These are phyloP conservation scores for Melampsora occidentalis DNA, from an alignment of 1,284 basidiomycete species.

Conservation along the genomic window DNA sequence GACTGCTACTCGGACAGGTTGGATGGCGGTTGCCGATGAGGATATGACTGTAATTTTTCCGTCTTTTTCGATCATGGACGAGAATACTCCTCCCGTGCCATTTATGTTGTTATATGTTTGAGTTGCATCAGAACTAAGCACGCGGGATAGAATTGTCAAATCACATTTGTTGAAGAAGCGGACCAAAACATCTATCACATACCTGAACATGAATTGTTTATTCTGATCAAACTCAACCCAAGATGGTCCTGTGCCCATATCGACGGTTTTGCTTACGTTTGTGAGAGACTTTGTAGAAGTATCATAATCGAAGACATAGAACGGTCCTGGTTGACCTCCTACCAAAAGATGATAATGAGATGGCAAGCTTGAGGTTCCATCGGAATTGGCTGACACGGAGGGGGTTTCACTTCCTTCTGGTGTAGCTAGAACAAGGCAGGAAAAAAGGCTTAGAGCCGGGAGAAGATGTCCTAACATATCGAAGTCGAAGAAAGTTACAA, in stretches of 20 bases:
- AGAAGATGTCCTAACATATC: too few species aligned
- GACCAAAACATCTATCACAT: neutral
- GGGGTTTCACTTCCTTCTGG: neutral
- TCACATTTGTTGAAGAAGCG: neutral
- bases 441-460: too few species aligned
- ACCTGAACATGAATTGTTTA: slow-evolving; percentile 2
- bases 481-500: too few species aligned
- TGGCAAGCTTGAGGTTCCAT: too few species aligned
- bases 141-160: neutral
- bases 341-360: neutral
- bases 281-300: neutral
- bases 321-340: neutral
- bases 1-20: neutral
- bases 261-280: neutral
- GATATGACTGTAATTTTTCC: neutral
- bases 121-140: neutral
- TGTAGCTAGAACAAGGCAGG: too few species aligned
- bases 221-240: neutral
- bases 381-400: neutral
- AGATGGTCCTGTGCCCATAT: neutral
- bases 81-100: neutral
- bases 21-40: neutral
- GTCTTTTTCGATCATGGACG: neutral
- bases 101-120: neutral
- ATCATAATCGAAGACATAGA: neutral